Evolutionary conservation across 1,284 basidiomycete species (phyloP), one percentile per base, ranked within the genome.

Genomic region (Tylopilus orsonianus): DNA sequence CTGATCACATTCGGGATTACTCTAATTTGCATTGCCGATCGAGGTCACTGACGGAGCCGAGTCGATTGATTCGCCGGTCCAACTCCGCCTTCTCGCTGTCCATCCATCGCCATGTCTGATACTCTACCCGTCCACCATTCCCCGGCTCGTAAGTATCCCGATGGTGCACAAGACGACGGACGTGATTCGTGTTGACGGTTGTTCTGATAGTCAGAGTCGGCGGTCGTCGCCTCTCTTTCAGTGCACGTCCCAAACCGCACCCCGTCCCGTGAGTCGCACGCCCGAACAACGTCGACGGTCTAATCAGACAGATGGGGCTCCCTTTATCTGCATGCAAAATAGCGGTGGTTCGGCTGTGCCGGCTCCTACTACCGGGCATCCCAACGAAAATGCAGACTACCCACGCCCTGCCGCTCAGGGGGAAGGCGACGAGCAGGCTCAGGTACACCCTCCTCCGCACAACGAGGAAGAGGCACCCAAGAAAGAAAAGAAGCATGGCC

Each of bases 211-310:
- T 83, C 57, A 83, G 80, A 69, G 83, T 85, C 19, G 83, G 76
- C 39, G 81, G 83, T 23, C 75, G 83, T 27, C 77, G 83, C 20
- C 72, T 81, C 41, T 86, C 83, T 14, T 56, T 75, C 24, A 74
- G 65, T 46, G 61, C 71, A 8, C 73, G 68, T 44, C 68, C 68
- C 54, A 73, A 70, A 57, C 62, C 71, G 32, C 66, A 71, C 48
- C 50, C 50, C n/a, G 43, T 64, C 20, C 46, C 64, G 78, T 79
- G 57, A 53, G 75, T 69, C 23, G 14, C 27, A 19, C 14, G 12
- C 1, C 29, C 4, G 13, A 30, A n/a, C n/a, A n/a, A n/a, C n/a
- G n/a, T n/a, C n/a, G n/a, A n/a, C n/a, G n/a, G n/a, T 16, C 12
- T 32, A 29, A 43, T 33, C 24, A 32, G 23, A 35, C 24, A 39